These are phyloP conservation scores for Exophiala calicioides DNA, from an alignment of 2,329 filamentous ascomycete genomes.

Conservation along the genomic window DNA sequence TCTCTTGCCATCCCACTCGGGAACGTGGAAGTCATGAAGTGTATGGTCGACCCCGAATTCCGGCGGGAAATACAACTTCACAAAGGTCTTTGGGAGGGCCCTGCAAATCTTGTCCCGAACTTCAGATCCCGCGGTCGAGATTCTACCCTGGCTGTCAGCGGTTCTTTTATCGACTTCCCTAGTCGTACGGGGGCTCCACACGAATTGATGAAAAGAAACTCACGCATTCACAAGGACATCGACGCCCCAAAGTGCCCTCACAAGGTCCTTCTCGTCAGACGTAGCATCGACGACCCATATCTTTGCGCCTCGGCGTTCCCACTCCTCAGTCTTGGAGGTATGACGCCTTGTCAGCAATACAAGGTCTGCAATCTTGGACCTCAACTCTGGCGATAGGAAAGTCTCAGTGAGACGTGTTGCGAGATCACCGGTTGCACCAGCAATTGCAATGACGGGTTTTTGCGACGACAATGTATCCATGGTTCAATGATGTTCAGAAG, in stretches of 20 bases:
- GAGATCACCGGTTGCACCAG: conserved; percentile 34
- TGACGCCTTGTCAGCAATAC: conserved; percentile 31
- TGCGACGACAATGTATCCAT: not conserved
- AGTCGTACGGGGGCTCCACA: too few species aligned
- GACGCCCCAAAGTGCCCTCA: conserved; percentile 33
- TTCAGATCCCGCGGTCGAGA: conserved; percentile 33
- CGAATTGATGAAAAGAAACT: too few species aligned
- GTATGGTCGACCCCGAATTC: conserved; percentile 44
- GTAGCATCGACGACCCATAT: conserved; percentile 24
- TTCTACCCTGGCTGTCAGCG: not conserved
- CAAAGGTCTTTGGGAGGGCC: conserved; percentile 29
- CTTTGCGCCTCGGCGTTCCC: conserved; percentile 7
- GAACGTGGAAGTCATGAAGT: conserved; percentile 39
- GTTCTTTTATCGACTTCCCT: too few species aligned
- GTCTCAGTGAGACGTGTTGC: conserved; percentile 31
- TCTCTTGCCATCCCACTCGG: conserved; percentile 40
- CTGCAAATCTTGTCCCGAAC: conserved; percentile 36
- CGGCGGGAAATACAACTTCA: conserved; percentile 40
- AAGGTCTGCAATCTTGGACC: conserved; percentile 30
- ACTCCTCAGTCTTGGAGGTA: conserved; percentile 4
- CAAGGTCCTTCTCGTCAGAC: conserved; percentile 31
- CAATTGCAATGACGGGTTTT: conserved; percentile 30
- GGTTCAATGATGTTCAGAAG: not conserved
- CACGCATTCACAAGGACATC: conserved; percentile 38
- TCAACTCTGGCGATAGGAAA: conserved; percentile 30